phyloP scores from a whole-genome alignment of 208 protist species.

The Trypanosomatidae sp. region DNA sequence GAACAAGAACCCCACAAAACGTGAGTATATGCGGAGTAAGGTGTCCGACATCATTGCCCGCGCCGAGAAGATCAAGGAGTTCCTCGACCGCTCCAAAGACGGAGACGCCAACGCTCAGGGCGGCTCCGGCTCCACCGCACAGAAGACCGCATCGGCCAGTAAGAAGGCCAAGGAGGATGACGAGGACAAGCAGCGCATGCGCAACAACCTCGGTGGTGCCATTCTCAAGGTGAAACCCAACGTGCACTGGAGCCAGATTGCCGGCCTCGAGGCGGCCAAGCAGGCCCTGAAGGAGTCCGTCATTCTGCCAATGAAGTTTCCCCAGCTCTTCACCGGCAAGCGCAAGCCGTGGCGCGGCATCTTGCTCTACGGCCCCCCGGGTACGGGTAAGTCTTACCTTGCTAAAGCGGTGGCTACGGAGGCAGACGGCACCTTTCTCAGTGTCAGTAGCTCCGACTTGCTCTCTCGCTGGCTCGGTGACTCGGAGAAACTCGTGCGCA shows the following conservation, averaged over 20 bases:
- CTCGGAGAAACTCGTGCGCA: constrained; percentile 93
- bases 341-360: constrained; percentile 92
- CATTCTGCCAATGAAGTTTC: constrained; percentile 88
- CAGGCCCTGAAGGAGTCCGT: constrained; percentile 92
- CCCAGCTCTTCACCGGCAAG: constrained; percentile 94
- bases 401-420: constrained; percentile 93
- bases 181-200: constrained; percentile 91
- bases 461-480: constrained; percentile 94
- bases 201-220: constrained; percentile 70
- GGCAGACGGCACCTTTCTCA: constrained; percentile 91
- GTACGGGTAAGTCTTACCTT: constrained; percentile 94
- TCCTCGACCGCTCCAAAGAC: constrained; percentile 83
- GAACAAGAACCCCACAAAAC: constrained; percentile 94
- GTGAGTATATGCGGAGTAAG: constrained; percentile 91
- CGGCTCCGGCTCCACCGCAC: constrained; percentile 33
- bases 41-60: constrained; percentile 93
- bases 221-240: constrained; percentile 88
- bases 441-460: constrained; percentile 87
- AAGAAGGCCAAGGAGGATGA: constrained; percentile 93
- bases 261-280: constrained; percentile 91
- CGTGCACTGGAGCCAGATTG: constrained; percentile 88
- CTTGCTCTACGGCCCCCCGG: constrained; percentile 92
- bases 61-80: constrained; percentile 96
- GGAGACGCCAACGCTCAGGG: constrained; percentile 34
- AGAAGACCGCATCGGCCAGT: constrained; percentile 65